Conservation (phyloP, 2,329 filamentous ascomycete genomes). For the Coniochaeta sp. region DNA sequence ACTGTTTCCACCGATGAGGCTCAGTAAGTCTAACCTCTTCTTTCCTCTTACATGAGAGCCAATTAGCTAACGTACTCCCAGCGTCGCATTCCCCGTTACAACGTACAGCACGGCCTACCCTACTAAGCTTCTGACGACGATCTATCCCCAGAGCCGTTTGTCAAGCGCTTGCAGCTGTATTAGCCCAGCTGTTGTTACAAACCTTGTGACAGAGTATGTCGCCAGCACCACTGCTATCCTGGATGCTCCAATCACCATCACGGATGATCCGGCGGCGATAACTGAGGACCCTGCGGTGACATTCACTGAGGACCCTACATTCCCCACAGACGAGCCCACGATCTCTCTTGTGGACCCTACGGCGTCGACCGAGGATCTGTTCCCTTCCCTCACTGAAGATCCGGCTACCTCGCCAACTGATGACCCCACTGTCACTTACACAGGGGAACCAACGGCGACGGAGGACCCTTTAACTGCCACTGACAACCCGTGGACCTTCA, state of each 20-base stretch:
- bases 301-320: neutral
- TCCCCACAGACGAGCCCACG: neutral
- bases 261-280: neutral
- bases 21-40: neutral
- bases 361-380: neutral
- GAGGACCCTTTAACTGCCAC: too few relatives aligned
- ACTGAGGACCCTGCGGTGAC: neutral
- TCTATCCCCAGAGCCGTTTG: neutral
- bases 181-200: neutral
- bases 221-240: neutral
- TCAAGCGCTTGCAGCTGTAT: slow-evolving; percentile 2
- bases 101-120: slow-evolving; percentile 3
- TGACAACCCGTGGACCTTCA: too few relatives aligned
- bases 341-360: neutral
- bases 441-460: too few relatives aligned
- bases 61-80: neutral
- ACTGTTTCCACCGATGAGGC: slow-evolving; percentile 3
- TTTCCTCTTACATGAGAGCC: neutral
- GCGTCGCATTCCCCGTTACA: neutral
- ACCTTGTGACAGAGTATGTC: slow-evolving; percentile 1
- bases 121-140: neutral
- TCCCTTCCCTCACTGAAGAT: neutral
- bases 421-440: too few relatives aligned
- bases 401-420: too few relatives aligned
- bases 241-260: neutral